Evolutionary conservation across 2,329 filamentous ascomycete species (phyloP), one percentile per base, ranked within the genome.

Genomic region (Pseudogymnoascus sp.): DNA sequence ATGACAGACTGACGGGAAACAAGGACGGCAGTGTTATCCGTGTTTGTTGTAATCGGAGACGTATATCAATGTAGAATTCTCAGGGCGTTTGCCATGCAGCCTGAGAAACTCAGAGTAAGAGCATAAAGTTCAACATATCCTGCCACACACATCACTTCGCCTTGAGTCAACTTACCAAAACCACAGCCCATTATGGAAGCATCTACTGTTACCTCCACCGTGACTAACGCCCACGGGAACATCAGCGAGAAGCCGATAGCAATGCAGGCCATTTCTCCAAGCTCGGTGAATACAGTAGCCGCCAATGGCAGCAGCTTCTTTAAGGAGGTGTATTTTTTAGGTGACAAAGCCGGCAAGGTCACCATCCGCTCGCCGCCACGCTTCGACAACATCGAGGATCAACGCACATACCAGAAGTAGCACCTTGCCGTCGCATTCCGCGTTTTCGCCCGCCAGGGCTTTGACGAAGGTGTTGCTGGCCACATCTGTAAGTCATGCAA

Each of bases 341-440:
- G 64, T 6, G 64, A 65, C 53, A 64, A 65, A 13, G 44, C 65
- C n/a, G 64, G 64, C 42, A 63, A 63, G 21, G 63, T 66, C 26
- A 47, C 26, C 10, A 61, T 61, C 19, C 47, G 56, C 24, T 62
- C 56, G 10, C 56, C 29, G 16, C 69, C 68, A n/a, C 66, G 35
- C 42, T 72, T 72, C 64, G 64, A 62, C 6, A 67, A 69, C 35
- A 65, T 65, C 21, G 62, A 68, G 14, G 65, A 68, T 10, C 67
- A 71, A 64, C 68, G 68, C n/a, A 66, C 67, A 60, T 72, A 69
- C 60, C 65, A 67, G 47, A 70, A 68, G 61, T 65, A 78, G 40
- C 76, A 79, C 42, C 74, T 79, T 70, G 78, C 78, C 0, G 75
- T 70, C 2, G 76, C 78, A 1, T 80, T 80, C 63, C 74, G 78